A percentile compares a stretch with the other conserved stretches of the same genome.
Conservation (phyloP, 2,329 filamentous ascomycete genomes). For the Phyllosticta ampelicida region DNA sequence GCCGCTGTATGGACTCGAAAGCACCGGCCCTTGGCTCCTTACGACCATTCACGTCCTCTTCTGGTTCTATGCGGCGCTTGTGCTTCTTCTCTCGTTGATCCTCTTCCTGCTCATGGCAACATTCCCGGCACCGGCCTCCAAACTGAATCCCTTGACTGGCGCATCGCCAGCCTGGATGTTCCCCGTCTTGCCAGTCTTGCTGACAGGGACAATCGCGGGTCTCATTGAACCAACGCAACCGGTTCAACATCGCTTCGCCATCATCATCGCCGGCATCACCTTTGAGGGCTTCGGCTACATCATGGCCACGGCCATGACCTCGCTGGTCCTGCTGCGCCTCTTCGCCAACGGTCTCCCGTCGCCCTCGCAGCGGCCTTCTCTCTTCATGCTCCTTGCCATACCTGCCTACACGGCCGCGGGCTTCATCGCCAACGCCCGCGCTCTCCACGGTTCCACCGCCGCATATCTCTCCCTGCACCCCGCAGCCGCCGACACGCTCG, state of each 20-base stretch:
- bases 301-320: conserved; percentile 62
- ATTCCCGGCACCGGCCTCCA: conserved; percentile 43
- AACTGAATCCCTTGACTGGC: conserved; percentile 44
- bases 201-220: conserved; percentile 58
- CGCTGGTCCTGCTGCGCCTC: conserved; percentile 60
- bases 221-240: conserved; percentile 54
- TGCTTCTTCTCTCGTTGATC: conserved; percentile 30
- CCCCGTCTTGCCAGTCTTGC: conserved; percentile 65
- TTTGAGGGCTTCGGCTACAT: conserved; percentile 61
- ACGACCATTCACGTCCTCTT: conserved; percentile 31
- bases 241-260: conserved; percentile 44
- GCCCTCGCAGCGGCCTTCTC: conserved; percentile 54
- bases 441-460: conserved; percentile 36
- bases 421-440: conserved; percentile 55
- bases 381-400: conserved; percentile 69
- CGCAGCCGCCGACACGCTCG: conserved; percentile 23
- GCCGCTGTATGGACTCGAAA: conserved; percentile 29
- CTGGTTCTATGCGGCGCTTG: conserved; percentile 34
- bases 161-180: conserved; percentile 55
- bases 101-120: conserved; percentile 54
- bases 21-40: conserved; percentile 31
- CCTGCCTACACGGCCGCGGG: conserved; percentile 62
- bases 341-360: conserved; percentile 55
- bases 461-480: conserved; percentile 19
- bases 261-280: conserved; percentile 55